Percentiles rank a stretch among this genome's conserved stretches.
Conservation (phyloP, 768 basidiomycete species). For the Mycena venus region DNA sequence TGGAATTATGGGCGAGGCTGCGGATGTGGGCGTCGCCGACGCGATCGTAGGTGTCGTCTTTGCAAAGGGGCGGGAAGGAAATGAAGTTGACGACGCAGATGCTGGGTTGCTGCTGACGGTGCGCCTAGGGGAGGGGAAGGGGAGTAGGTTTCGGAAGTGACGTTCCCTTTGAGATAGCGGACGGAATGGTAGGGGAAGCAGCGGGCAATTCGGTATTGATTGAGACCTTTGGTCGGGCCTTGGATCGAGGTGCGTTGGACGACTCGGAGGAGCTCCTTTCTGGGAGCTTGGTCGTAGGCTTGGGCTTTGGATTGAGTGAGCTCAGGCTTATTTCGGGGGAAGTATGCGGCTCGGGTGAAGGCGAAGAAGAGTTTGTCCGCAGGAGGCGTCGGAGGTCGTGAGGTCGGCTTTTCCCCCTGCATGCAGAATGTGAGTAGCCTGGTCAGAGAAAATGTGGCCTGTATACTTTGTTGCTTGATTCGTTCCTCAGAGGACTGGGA, state of each 20-base stretch:
- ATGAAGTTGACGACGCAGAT: slow-evolving; percentile 3
- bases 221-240: slow-evolving; percentile 3
- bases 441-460: too few relatives aligned
- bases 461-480: not conserved
- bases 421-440: not conserved
- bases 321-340: slow-evolving; percentile 26
- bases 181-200: slow-evolving; percentile 20
- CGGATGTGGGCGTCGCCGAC: not conserved
- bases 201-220: not conserved
- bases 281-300: not conserved
- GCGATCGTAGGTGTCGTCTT: not conserved
- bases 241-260: not conserved
- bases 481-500: not conserved
- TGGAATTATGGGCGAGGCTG: not conserved
- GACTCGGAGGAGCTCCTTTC: not conserved
- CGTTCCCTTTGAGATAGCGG: slow-evolving; percentile 15
- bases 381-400: not conserved
- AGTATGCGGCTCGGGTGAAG: slow-evolving; percentile 8
- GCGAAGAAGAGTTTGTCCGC: slow-evolving; percentile 6
- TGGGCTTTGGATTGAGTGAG: not conserved
- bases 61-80: not conserved
- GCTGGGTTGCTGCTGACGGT: slow-evolving; percentile 39
- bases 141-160: slow-evolving; percentile 25
- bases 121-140: slow-evolving; percentile 32
- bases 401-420: not conserved